Conservation (phyloP, 306 rosid species). For the Glycyrrhiza uralensis region DNA sequence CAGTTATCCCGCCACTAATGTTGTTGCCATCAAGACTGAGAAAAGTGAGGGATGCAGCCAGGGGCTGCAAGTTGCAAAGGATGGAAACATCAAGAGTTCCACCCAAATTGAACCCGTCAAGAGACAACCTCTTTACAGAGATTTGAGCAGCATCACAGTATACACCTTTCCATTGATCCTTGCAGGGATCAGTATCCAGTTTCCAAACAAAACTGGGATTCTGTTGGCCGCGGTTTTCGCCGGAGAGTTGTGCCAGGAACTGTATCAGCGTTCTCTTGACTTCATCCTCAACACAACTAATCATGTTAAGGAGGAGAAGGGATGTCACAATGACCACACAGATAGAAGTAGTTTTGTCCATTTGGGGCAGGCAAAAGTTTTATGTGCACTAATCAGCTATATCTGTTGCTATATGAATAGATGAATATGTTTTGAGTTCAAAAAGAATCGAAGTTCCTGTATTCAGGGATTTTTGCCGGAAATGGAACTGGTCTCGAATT, state of each 20-base stretch:
- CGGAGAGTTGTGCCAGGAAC: conserved; percentile 50
- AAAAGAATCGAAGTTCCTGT: conserved; percentile 30
- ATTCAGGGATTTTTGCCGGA: conserved; percentile 26
- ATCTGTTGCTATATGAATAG: not conserved
- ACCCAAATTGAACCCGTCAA: conserved; percentile 32
- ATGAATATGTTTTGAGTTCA: conserved; percentile 20
- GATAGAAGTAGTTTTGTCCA: conserved; percentile 35
- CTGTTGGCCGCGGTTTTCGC: conserved; percentile 6
- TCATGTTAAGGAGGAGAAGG: conserved; percentile 29
- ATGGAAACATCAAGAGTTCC: conserved; percentile 52
- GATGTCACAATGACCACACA: conserved; percentile 38
- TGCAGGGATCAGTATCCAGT: conserved; percentile 64
- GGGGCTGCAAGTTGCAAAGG: conserved; percentile 47
- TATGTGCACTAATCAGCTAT: not conserved
- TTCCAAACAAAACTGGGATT: conserved; percentile 44
- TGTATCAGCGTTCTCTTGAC: conserved; percentile 44
- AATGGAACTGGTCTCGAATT: conserved; percentile 28
- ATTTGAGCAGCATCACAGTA: conserved; percentile 37
- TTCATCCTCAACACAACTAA: conserved; percentile 49
- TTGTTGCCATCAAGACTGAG: conserved; percentile 49
- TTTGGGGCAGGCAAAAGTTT: conserved; percentile 25
- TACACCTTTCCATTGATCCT: conserved; percentile 53
- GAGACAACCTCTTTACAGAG: conserved; percentile 34
- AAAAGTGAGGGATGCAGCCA: conserved; percentile 50
- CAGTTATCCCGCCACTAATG: conserved; percentile 46